Evolutionary conservation across 805 yeast species (phyloP), one percentile per base, ranked within the genome.

Genomic region (Pichia deserticola): DNA sequence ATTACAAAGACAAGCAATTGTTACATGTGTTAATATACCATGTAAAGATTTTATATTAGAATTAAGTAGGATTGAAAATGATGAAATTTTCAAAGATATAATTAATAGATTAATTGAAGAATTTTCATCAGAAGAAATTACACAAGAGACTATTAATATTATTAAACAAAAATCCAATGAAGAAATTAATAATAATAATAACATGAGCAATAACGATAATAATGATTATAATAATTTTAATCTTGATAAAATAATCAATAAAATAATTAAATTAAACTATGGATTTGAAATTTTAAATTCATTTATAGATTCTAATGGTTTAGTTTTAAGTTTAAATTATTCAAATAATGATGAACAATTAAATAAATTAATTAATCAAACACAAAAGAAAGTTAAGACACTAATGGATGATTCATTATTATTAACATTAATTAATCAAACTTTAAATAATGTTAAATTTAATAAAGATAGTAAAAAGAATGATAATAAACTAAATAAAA

Each of bases 1-100:
- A 52, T 72, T 89, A 50, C 74, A 84, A 64, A 80, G 89, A 66
- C 96, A 86, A 64, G 92, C 95, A 1, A 77, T 89, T 45, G 86
- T 83, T 12, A 82, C 93, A 0, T 85, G 93, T 52, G 83, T 86
- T 6, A 81, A 82, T 49, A 67, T 89, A 38, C 75, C 85, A 8
- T 73, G 85, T 43, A 64, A 65, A 5, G 95, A 86, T 51, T 70
- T 90, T 29, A 68, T 87, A 38, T 62, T 66, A 7, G 89, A 86
- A 51, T 71, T 89, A 45, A 71, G 79, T 50, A 66, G 71, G 12
- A 70, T 73, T 11, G 79, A 76, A 30, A 78, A 78, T 55, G 82
- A 78, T 42, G 88, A 80, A 32, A 76, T 86, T 39, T 83, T 86
- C 59, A 71, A 74, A 47, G 95, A 86, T 59, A 72, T 84, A 7